Evolutionary conservation across 2,329 filamentous ascomycete genomes (phyloP).

Genomic region (Calonectria pseudoreteaudii): DNA sequence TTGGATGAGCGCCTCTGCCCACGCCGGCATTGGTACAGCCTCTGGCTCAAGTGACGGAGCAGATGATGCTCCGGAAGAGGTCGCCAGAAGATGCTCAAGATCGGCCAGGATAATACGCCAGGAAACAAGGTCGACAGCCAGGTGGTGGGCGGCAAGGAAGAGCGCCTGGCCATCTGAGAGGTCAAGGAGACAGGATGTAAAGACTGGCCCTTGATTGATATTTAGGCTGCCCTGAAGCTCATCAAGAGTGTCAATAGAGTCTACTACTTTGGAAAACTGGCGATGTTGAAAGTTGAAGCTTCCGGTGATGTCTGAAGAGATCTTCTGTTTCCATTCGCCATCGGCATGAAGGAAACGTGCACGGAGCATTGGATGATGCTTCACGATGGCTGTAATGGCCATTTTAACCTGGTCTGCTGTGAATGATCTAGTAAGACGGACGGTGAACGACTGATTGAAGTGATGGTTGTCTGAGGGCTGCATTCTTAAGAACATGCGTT

Average conservation of each 20-base stretch:
- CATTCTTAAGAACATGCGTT: not conserved
- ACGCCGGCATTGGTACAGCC: not conserved
- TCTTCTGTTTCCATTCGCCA: not conserved
- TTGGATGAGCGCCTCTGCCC: not conserved
- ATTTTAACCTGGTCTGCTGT: not conserved
- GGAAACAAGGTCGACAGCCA: slow-evolving; percentile 28
- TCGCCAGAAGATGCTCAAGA: slow-evolving; percentile 14
- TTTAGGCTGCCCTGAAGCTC: slow-evolving; percentile 2
- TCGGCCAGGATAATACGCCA: slow-evolving; percentile 21
- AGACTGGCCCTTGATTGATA: slow-evolving; percentile 16
- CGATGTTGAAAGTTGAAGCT: not conserved
- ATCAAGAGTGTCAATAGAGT: not conserved
- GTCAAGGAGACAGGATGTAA: slow-evolving; percentile 12
- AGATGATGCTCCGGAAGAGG: too few species aligned
- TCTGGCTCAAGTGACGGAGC: not conserved
- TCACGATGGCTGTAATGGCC: slow-evolving; percentile 3
- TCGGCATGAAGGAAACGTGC: slow-evolving; percentile 4
- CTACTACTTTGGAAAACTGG: not conserved
- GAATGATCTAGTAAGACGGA: not conserved
- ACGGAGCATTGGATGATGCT: slow-evolving; percentile 17
- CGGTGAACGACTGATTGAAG: slow-evolving; percentile 12
- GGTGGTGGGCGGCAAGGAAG: slow-evolving; percentile 23
- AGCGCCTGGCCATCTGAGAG: not conserved
- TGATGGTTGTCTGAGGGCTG: not conserved
- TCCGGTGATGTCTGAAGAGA: not conserved